A percentile compares a stretch with the other conserved stretches of the same genome.
These are phyloP conservation scores for Acanthamoeba castellanii DNA, from an alignment of 208 protist species.

Conservation along the genomic window DNA sequence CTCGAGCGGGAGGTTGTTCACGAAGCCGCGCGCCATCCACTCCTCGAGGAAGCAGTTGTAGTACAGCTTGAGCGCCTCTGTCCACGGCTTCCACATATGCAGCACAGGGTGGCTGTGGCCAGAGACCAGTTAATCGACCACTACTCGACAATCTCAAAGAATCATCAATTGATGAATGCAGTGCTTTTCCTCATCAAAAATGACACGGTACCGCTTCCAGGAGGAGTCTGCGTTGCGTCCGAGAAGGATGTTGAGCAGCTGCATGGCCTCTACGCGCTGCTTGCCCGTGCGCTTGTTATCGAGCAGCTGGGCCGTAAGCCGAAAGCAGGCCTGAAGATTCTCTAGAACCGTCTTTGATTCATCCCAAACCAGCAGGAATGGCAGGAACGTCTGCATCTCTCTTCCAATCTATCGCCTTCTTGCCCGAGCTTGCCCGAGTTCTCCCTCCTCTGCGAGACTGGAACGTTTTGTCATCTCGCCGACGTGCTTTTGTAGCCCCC, in stretches of 20 bases:
- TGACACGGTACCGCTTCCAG: slow-evolving; percentile 35
- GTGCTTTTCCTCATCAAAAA: too few species aligned
- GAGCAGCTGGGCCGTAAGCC: not conserved
- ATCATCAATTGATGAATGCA: too few species aligned
- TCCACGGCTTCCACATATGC: not conserved
- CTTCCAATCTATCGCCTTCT: not conserved
- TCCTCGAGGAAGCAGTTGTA: slow-evolving; percentile 63
- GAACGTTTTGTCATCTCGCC: too few species aligned
- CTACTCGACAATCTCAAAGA: not conserved
- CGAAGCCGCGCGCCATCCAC: slow-evolving; percentile 42
- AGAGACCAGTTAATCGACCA: not conserved
- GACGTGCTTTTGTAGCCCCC: too few species aligned
- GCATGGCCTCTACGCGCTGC: slow-evolving; percentile 57
- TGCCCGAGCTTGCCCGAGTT: not conserved
- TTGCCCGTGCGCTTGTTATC: slow-evolving; percentile 62
- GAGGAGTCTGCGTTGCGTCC: slow-evolving; percentile 16
- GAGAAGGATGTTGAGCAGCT: slow-evolving; percentile 34
- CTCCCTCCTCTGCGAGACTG: too few species aligned
- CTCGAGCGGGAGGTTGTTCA: slow-evolving; percentile 59
- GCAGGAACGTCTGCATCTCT: slow-evolving; percentile 34
- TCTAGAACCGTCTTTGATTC: not conserved
- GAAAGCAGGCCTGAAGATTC: slow-evolving; percentile 54
- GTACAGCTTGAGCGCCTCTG: slow-evolving; percentile 58
- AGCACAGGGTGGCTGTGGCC: slow-evolving; percentile 11
- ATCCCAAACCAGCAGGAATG: slow-evolving; percentile 46